These are phyloP conservation scores for Diaporthe amygdali DNA, from an alignment of 2,329 filamentous ascomycete genomes.

Conservation along the genomic window DNA sequence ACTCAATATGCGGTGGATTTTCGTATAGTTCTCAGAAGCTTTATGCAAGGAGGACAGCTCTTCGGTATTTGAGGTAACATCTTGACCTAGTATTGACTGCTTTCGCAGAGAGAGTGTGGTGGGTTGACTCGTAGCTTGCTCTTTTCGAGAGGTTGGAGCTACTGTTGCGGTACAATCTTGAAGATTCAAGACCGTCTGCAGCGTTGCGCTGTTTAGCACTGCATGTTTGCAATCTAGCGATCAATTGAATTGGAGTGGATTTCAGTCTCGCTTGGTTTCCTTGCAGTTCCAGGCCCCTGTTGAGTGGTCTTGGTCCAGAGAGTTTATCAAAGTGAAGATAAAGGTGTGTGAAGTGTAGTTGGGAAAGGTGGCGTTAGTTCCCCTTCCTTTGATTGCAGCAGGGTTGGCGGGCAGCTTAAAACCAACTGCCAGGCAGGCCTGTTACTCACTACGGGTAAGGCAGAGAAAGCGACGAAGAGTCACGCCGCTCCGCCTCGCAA, in stretches of 20 bases:
- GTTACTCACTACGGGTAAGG: neutral
- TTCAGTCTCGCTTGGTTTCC: neutral
- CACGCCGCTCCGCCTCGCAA: constrained; percentile 6
- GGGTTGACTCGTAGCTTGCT: neutral
- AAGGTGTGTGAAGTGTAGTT: neutral
- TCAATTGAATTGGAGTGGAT: neutral
- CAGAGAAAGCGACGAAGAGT: constrained; percentile 15
- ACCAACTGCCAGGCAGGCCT: neutral
- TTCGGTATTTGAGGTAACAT: constrained; percentile 46
- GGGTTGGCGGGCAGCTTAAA: neutral
- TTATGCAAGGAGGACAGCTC: neutral
- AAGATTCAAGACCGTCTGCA: constrained; percentile 21
- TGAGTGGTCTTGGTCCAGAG: neutral
- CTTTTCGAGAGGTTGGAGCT: neutral
- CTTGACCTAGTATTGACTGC: constrained; percentile 32
- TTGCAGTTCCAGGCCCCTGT: neutral
- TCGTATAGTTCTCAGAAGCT: constrained; percentile 24
- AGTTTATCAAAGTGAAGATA: neutral
- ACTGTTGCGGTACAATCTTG: constrained; percentile 16
- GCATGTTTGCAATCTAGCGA: neutral
- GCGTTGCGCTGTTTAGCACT: constrained; percentile 5
- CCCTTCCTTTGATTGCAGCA: neutral
- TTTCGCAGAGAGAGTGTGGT: constrained; percentile 5
- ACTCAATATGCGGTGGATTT: constrained; percentile 23
- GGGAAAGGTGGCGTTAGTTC: neutral